Evolutionary conservation across 345 rosid species (phyloP).

Genomic region (Microthlaspi erraticum): DNA sequence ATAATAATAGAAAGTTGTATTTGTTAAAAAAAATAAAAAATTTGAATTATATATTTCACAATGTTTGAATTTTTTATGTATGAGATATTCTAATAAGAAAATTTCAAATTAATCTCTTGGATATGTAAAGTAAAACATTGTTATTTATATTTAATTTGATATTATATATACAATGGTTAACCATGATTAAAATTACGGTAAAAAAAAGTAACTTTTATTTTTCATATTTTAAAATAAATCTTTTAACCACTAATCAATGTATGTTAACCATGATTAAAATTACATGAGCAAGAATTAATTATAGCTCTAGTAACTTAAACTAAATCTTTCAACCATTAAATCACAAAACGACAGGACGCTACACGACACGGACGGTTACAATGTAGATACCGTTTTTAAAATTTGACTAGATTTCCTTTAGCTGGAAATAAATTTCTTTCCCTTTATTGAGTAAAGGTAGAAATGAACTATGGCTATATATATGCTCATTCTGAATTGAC

Average conservation of each 20-base stretch:
- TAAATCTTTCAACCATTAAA: background rate
- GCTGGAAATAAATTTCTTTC: background rate
- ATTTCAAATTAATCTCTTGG: background rate
- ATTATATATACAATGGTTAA: background rate
- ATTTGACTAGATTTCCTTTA: background rate
- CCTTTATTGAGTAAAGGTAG: background rate
- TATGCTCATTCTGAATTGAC: slow-evolving; percentile 13
- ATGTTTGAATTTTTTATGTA: background rate
- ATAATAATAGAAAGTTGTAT: too few relatives aligned
- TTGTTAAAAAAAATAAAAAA: background rate
- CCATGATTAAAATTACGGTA: background rate
- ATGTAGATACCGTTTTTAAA: background rate
- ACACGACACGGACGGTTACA: background rate
- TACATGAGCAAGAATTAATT: too few relatives aligned
- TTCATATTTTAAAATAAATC: background rate
- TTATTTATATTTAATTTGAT: background rate
- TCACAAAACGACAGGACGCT: background rate
- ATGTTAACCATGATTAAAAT: too few relatives aligned
- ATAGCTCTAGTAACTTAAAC: background rate
- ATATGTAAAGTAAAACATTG: too few relatives aligned
- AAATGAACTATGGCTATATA: slow-evolving; percentile 29
- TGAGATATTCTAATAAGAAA: background rate
- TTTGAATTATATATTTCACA: background rate
- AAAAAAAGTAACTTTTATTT: background rate
- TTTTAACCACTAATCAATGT: background rate